Evolutionary conservation across 257 asterid genomes (phyloP).

Genomic region (Forsythia suspensa): DNA sequence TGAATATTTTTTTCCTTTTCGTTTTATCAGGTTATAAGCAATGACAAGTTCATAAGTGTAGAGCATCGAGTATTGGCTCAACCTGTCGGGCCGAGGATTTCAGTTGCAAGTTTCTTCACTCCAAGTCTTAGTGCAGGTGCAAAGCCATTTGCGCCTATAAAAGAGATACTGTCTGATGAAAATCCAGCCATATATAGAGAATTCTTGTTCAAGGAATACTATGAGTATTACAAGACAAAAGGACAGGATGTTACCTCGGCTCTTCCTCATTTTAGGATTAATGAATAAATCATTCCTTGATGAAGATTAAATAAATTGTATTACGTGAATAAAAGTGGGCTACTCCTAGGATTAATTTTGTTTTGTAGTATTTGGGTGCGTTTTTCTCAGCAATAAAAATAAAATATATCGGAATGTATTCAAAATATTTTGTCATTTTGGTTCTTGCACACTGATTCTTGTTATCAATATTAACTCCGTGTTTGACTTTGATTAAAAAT

Average conservation of each 20-base stretch:
- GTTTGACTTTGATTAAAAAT: too few relatives aligned
- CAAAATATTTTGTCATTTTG: neutral
- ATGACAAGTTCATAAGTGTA: conserved; percentile 41
- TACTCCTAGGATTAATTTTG: neutral
- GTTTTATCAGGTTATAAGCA: conserved; percentile 32
- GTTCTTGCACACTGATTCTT: neutral
- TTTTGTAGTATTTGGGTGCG: neutral
- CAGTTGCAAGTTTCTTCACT: conserved; percentile 36
- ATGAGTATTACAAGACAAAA: conserved; percentile 25
- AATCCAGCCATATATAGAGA: conserved; percentile 32
- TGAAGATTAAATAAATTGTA: too few relatives aligned
- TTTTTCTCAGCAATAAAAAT: too few relatives aligned
- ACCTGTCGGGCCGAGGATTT: conserved; percentile 36
- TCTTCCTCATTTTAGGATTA: conserved; percentile 30
- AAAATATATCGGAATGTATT: neutral
- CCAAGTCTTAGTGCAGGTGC: conserved; percentile 28
- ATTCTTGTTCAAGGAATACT: conserved; percentile 28
- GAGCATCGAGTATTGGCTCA: conserved; percentile 45
- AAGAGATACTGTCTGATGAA: conserved; percentile 29
- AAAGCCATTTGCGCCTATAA: conserved; percentile 37
- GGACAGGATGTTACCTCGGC: conserved; percentile 21
- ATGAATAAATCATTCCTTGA: neutral
- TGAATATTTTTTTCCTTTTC: neutral
- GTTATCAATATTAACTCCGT: neutral
- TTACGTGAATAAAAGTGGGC: neutral